phyloP scores from a whole-genome alignment of 2,329 filamentous ascomycete genomes.

The Colletotrichum sp. region DNA sequence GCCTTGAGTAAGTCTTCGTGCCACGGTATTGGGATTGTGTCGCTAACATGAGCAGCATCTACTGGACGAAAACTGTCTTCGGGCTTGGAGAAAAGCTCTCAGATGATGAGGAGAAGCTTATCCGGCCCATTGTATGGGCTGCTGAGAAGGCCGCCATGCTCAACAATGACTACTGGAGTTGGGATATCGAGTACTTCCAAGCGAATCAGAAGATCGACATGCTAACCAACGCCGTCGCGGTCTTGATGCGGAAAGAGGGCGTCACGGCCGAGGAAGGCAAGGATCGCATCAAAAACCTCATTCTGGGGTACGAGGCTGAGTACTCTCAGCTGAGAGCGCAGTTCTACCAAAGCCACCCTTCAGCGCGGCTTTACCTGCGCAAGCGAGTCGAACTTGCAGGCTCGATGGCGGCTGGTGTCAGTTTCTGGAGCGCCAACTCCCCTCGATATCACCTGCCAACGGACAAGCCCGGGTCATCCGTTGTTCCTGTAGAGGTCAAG shows the following conservation, averaged over 20 bases:
- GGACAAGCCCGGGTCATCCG: background rate
- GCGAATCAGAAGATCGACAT: background rate
- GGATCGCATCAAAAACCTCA: background rate
- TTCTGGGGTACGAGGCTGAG: background rate
- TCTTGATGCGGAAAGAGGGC: background rate
- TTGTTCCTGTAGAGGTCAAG: background rate
- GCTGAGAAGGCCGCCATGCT: background rate
- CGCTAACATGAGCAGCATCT: background rate
- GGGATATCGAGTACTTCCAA: background rate
- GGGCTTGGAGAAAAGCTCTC: background rate
- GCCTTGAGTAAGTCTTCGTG: background rate
- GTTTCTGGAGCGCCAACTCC: background rate
- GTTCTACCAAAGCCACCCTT: background rate
- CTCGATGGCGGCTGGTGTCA: background rate
- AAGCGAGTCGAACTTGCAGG: background rate
- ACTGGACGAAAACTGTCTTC: background rate
- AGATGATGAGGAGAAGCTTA: background rate
- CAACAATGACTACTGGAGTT: background rate
- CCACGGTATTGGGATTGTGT: fast-evolving
- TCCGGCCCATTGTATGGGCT: background rate
- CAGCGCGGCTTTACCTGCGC: background rate
- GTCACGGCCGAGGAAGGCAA: background rate
- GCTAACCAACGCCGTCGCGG: background rate
- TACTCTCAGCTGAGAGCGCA: background rate
- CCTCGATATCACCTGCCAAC: background rate